Base-by-base conservation (phyloP, 768 basidiomycete species). In the Tylopilus felleus region DNA sequence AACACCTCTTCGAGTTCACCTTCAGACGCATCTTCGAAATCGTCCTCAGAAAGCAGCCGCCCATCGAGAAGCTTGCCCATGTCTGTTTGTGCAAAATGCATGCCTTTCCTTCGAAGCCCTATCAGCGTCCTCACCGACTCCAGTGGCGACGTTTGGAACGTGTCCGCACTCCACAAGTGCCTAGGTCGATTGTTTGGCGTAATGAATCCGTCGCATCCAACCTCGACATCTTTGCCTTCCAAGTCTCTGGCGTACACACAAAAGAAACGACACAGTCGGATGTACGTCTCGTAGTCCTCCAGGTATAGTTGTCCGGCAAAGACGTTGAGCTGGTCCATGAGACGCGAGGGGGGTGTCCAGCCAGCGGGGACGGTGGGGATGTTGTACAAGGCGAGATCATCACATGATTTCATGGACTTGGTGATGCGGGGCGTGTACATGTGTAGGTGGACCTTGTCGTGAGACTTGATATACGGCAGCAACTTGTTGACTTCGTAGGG, bases 361-460 rank as follows among this genome's bases (percentile, higher is more conserved):
- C 43, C 47, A 14, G 27, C 4, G 10, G 55, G 38, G 1, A 44
- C 16, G 1, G 48, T 3, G 5, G 60, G 65, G 16, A 55, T 35
- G 21, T 5, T 41, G 35, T 60, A 53, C 14, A 69, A 47, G 3
- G 5, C 12, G 3, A 72, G 61, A 31, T 68, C 60, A 27, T 80
- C 79, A 35, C 73, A 69, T 5, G 75, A 56, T 19, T 56, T 60
- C 69, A 73, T 74, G 5, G 60, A 61, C 39, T 61, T 56, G 2
- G 61, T 70, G 40, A 70, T 71, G 1, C 73, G 64, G 9, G 78
- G 74, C 1, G 75, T 60, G 57, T 79, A 80, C 3, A 71, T 27
- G 48, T 80, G 79, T 9, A 80, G 68, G 46, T 68, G 65, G 2
- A 77, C 73, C 6, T 52, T 19, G 8, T 59, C 59, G 58, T 67